Percentiles rank a stretch among this genome's conserved stretches.
phyloP scores from a whole-genome alignment of 179 eudicot species.

The Camellia oleifera region DNA sequence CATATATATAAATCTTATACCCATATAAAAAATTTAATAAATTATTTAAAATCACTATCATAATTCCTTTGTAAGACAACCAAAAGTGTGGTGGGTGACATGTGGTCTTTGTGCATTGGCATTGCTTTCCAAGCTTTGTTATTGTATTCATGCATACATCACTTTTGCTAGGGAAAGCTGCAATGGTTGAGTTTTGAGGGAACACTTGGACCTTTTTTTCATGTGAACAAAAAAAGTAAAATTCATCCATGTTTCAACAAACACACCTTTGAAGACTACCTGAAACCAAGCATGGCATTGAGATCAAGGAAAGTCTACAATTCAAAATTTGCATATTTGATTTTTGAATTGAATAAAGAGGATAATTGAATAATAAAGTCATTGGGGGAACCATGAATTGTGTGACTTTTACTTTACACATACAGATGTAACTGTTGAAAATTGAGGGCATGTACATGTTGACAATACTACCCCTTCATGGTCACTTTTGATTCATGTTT shows the following conservation, averaged over 20 bases:
- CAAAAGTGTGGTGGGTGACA: neutral
- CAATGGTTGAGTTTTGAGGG: neutral
- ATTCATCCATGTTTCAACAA: slow-evolving; percentile 2
- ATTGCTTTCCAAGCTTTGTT: neutral
- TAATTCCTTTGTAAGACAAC: too few relatives aligned
- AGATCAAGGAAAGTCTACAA: neutral
- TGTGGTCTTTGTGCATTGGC: neutral
- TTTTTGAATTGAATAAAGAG: neutral
- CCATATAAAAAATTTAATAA: too few relatives aligned
- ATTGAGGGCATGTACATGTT: neutral
- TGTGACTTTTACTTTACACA: slow-evolving; percentile 14
- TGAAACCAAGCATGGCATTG: neutral
- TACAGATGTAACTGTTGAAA: slow-evolving; percentile 6
- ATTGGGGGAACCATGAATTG: neutral
- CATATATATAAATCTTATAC: too few relatives aligned
- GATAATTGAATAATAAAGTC: neutral
- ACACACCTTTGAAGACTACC: neutral
- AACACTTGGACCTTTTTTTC: neutral
- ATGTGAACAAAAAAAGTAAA: neutral
- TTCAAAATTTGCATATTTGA: neutral
- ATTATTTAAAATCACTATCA: too few relatives aligned
- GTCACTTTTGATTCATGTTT: neutral
- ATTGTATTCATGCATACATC: neutral
- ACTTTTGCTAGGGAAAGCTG: slow-evolving; percentile 10
- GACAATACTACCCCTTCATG: neutral